phyloP scores from a whole-genome alignment of 805 yeast species.

The Ogataea degrootiae region DNA sequence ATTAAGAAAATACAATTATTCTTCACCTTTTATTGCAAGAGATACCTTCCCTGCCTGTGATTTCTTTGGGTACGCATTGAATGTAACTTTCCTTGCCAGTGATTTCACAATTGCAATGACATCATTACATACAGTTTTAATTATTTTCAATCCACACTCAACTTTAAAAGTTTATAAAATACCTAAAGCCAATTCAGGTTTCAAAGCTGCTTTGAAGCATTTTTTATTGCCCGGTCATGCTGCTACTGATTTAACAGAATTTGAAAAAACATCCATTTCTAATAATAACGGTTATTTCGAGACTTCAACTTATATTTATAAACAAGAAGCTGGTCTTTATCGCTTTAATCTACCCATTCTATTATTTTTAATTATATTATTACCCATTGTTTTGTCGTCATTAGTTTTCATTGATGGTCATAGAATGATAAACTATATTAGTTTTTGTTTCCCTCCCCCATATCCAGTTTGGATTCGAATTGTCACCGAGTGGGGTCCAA shows the following conservation, averaged over 20 bases:
- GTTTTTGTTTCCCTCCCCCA: conserved; percentile 14
- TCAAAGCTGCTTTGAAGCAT: neutral
- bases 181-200: neutral
- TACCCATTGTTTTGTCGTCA: conserved; percentile 10
- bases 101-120: conserved; percentile 14
- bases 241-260: conserved; percentile 1
- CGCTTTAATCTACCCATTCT: conserved; percentile 6
- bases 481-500: conserved; percentile 15
- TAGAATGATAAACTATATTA: conserved; percentile 10
- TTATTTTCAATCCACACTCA: conserved; percentile 8
- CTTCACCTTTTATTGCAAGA: conserved; percentile 4
- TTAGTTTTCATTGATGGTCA: conserved; percentile 7
- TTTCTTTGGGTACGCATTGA: conserved; percentile 15
- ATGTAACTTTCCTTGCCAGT: conserved; percentile 10
- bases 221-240: neutral
- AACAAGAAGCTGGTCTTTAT: conserved; percentile 15
- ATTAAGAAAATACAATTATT: neutral
- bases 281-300: conserved; percentile 13
- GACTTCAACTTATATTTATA: conserved; percentile 8
- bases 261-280: conserved; percentile 5
- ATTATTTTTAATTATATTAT: neutral
- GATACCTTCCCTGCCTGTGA: conserved; percentile 12
- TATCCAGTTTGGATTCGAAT: conserved; percentile 15
- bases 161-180: conserved; percentile 2
- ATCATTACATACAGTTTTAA: conserved; percentile 15